These are phyloP conservation scores for Themeda triandra DNA, from an alignment of 176 grass and related monocot genomes.

Conservation along the genomic window DNA sequence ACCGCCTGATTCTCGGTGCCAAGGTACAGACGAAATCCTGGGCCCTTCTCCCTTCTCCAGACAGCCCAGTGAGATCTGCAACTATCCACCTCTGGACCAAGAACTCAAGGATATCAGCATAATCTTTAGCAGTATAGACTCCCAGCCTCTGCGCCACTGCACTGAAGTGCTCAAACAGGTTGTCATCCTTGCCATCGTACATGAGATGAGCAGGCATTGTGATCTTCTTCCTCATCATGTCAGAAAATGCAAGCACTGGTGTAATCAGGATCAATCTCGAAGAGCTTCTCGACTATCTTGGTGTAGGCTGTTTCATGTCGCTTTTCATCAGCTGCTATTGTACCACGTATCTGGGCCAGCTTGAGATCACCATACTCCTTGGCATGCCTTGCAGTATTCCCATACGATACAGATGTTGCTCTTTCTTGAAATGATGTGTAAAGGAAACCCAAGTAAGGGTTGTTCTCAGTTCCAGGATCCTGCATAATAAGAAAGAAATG, in stretches of 20 bases:
- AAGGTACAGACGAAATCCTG: conserved; percentile 68
- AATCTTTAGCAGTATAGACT: conserved; percentile 68
- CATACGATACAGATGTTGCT: conserved; percentile 76
- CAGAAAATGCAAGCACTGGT: conserved; percentile 61
- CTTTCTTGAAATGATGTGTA: conserved; percentile 88
- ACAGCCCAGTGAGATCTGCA: conserved; percentile 37
- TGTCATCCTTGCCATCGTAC: conserved; percentile 52
- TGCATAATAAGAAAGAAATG: conserved; percentile 20
- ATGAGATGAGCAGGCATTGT: conserved; percentile 75
- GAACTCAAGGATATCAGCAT: conserved; percentile 71
- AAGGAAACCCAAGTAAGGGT: conserved; percentile 71
- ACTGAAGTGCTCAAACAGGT: conserved; percentile 63
- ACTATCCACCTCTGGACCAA: conserved; percentile 69
- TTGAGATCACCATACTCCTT: conserved; percentile 70
- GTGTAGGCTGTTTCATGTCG: conserved; percentile 79
- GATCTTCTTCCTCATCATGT: conserved; percentile 81
- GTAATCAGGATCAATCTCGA: conserved; percentile 66
- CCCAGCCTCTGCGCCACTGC: conserved; percentile 49
- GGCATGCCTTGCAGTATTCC: conserved; percentile 66
- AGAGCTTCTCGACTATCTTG: conserved; percentile 72
- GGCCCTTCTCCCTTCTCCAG: conserved; percentile 49
- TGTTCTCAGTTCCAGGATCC: conserved; percentile 55
- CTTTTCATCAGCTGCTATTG: conserved; percentile 77
- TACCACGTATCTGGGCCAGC: conserved; percentile 70
- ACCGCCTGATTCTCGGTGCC: conserved; percentile 53